Conservation (phyloP, 306 rosid genomes). For the Prunus fruticosa region DNA sequence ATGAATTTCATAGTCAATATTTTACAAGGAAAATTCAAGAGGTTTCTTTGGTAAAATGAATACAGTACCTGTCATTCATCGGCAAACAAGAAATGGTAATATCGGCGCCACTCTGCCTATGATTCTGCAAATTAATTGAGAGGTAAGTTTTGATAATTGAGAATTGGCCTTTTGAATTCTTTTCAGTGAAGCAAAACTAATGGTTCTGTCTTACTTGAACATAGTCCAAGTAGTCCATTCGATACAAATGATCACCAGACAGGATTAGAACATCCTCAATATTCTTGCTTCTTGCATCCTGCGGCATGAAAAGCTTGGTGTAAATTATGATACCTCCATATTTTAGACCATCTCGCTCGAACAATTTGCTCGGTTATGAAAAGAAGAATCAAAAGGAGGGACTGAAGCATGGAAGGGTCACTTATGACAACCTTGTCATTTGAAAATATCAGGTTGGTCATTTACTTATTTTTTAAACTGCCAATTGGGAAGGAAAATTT, state of each 20-base stretch:
- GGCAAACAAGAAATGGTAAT: conserved; percentile 87
- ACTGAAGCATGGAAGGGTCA: no score
- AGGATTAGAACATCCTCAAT: conserved; percentile 91
- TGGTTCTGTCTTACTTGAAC: conserved; percentile 58
- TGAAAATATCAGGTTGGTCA: no score
- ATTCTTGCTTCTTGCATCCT: conserved; percentile 80
- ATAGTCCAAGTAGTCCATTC: conserved; percentile 95
- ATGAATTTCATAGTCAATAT: no score
- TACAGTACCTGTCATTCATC: conserved; percentile 79
- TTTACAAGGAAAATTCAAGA: neutral
- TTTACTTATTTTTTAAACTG: no score
- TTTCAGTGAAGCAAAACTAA: neutral
- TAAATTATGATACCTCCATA: conserved; percentile 6
- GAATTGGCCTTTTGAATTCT: conserved; percentile 13
- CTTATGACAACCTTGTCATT: no score
- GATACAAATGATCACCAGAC: conserved; percentile 88
- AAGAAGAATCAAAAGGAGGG: neutral
- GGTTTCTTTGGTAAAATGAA: conserved; percentile 5
- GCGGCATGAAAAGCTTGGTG: conserved; percentile 15
- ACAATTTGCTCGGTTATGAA: neutral
- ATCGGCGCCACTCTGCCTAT: conserved; percentile 85
- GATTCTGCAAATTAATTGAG: conserved; percentile 51
- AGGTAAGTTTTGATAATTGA: conserved; percentile 19
- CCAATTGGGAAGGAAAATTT: no score
- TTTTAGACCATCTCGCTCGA: neutral